A percentile compares a stretch with the other conserved stretches of the same genome.
These are phyloP conservation scores for Yamagishiella unicocca DNA, from an alignment of 139 green algal genomes.

Conservation along the genomic window DNA sequence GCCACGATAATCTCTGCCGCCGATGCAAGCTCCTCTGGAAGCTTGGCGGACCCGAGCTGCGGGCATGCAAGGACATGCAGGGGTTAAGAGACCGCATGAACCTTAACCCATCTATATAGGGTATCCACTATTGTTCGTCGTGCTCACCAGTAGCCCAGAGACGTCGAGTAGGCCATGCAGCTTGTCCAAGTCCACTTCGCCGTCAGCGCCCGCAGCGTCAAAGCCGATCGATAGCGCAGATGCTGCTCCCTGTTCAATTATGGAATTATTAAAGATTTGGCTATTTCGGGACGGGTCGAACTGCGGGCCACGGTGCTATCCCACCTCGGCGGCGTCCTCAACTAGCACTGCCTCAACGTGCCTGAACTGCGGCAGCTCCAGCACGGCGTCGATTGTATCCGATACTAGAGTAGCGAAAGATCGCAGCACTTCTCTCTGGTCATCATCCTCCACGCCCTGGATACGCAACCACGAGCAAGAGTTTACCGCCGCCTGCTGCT, in stretches of 20 bases:
- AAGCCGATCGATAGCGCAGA: slow-evolving; percentile 29
- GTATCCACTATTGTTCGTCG: too few relatives aligned
- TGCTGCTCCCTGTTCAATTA: background rate
- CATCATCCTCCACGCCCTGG: slow-evolving; percentile 35
- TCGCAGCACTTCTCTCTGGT: slow-evolving; percentile 5
- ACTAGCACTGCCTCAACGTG: slow-evolving; percentile 15
- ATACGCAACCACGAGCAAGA: background rate
- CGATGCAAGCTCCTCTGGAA: slow-evolving; percentile 17
- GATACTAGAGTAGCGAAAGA: slow-evolving; percentile 21
- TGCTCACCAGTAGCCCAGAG: slow-evolving; percentile 20
- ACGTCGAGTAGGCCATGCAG: slow-evolving; percentile 5
- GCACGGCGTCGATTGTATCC: background rate
- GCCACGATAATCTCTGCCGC: background rate
- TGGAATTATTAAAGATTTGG: background rate
- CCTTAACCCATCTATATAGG: too few relatives aligned
- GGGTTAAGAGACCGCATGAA: background rate
- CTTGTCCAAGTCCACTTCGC: slow-evolving; percentile 18
- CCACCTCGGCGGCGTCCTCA: slow-evolving; percentile 42
- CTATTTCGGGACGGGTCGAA: too few relatives aligned
- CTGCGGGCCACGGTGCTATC: background rate
- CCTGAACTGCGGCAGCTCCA: slow-evolving; percentile 19
- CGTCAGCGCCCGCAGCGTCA: background rate
- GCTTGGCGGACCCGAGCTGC: slow-evolving; percentile 16
- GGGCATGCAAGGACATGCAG: background rate
- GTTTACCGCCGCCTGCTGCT: background rate